Evolutionary conservation across 2,329 filamentous ascomycete species (phyloP).

Genomic region (Nannizzia gypsea): DNA sequence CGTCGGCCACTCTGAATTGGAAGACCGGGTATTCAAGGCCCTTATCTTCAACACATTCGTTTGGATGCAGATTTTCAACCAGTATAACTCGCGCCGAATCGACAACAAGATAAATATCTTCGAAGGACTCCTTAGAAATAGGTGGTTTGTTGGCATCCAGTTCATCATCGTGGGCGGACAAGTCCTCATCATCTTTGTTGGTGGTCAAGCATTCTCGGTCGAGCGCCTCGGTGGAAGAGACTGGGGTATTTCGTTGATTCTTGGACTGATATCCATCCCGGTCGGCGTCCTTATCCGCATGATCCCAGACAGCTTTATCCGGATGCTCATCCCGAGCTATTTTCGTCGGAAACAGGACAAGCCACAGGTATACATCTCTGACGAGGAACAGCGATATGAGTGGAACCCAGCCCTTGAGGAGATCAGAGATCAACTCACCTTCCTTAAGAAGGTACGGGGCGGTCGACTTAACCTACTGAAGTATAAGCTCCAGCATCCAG

Average conservation of each 20-base stretch:
- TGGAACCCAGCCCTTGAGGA: conserved; percentile 53
- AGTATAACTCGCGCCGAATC: conserved; percentile 28
- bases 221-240: conserved; percentile 49
- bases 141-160: conserved; percentile 49
- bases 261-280: conserved; percentile 56
- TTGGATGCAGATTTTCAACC: conserved; percentile 91
- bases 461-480: conserved; percentile 49
- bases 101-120: conserved; percentile 36
- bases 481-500: conserved; percentile 50
- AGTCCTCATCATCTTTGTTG: conserved; percentile 59
- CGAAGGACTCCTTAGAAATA: conserved; percentile 32
- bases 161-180: conserved; percentile 57
- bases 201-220: conserved; percentile 55
- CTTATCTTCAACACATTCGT: conserved; percentile 97
- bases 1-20: conserved; percentile 33
- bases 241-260: conserved; percentile 58
- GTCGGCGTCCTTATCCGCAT: conserved; percentile 50
- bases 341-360: conserved; percentile 27
- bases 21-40: conserved; percentile 51
- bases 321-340: conserved; percentile 31
- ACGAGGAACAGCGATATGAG: conserved; percentile 37
- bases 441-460: conserved; percentile 52
- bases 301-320: conserved; percentile 47
- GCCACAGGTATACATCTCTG: conserved; percentile 35
- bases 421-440: conserved; percentile 51